Conservation (phyloP, 805 yeast species). For the Teunomyces kruisii region DNA sequence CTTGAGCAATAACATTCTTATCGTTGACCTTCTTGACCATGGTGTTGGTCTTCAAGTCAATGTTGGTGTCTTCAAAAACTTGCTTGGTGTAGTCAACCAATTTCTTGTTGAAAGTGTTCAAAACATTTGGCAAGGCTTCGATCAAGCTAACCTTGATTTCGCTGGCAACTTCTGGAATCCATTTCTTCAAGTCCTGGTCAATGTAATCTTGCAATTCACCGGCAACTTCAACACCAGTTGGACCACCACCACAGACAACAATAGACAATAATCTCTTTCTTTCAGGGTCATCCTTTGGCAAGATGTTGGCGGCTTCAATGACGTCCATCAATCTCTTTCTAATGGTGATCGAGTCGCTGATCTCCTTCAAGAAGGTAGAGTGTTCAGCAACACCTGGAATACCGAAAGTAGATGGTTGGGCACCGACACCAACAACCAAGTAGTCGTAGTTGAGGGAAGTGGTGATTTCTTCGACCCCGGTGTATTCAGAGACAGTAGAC, state of each 20-base stretch:
- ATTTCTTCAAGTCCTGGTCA: slow-evolving; percentile 82
- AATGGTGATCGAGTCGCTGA: slow-evolving; percentile 82
- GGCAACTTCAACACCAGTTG: slow-evolving; percentile 97
- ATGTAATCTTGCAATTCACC: slow-evolving; percentile 95
- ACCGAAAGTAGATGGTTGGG: slow-evolving; percentile 91
- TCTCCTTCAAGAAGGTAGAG: slow-evolving; percentile 87
- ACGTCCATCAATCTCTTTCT: slow-evolving; percentile 81
- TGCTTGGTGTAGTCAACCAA: slow-evolving; percentile 77
- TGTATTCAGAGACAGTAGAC: slow-evolving; percentile 39
- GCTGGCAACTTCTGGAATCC: slow-evolving; percentile 82
- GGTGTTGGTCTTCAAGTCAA: slow-evolving; percentile 77
- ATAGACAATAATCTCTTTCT: slow-evolving; percentile 82
- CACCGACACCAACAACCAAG: slow-evolving; percentile 91
- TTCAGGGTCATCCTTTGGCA: slow-evolving; percentile 73
- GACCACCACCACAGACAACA: slow-evolving; percentile 98
- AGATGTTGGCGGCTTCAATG: slow-evolving; percentile 82
- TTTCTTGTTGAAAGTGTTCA: slow-evolving; percentile 69
- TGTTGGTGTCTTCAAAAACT: slow-evolving; percentile 64
- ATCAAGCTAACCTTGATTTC: slow-evolving; percentile 84
- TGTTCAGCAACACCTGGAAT: slow-evolving; percentile 91
- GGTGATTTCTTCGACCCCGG: slow-evolving; percentile 44
- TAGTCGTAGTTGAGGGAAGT: slow-evolving; percentile 68
- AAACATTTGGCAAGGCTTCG: slow-evolving; percentile 89
- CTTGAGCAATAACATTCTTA: slow-evolving; percentile 66
- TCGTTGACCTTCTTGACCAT: slow-evolving; percentile 85